phyloP scores from a whole-genome alignment of 129 eudicot genomes.

The Dittrichia graveolens region DNA sequence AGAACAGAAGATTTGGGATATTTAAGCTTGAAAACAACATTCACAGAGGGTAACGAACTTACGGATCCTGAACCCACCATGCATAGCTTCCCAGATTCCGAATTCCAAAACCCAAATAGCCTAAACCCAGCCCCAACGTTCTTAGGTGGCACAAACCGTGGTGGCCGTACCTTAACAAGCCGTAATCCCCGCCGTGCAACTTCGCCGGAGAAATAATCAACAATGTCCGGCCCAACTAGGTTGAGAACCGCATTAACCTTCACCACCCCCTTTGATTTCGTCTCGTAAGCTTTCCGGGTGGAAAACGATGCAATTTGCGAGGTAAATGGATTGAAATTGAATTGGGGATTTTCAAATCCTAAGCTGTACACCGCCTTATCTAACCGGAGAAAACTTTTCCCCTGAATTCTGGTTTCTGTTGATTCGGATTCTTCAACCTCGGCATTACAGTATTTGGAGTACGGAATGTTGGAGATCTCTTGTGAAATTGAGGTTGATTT shows the following conservation, averaged over 20 bases:
- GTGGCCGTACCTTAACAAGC: conserved; percentile 55
- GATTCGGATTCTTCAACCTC: conserved; percentile 40
- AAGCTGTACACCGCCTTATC: conserved; percentile 36
- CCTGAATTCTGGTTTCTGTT: conserved; percentile 18
- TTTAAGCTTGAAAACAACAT: conserved; percentile 72
- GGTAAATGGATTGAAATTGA: conserved; percentile 27
- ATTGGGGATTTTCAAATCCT: conserved; percentile 42
- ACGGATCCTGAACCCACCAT: conserved; percentile 74
- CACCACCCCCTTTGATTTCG: conserved; percentile 33
- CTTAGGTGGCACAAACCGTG: conserved; percentile 38
- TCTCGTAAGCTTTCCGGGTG: conserved; percentile 35
- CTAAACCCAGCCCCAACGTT: conserved; percentile 39
- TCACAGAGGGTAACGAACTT: conserved; percentile 30
- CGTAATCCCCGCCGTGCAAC: conserved; percentile 49
- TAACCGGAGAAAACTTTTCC: conserved; percentile 27
- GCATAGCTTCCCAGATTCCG: conserved; percentile 57
- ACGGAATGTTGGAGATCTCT: conserved; percentile 33
- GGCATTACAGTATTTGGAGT: conserved; percentile 50
- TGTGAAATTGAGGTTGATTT: conserved; percentile 35
- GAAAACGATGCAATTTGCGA: conserved; percentile 37
- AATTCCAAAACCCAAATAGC: conserved; percentile 64
- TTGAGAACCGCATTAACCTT: conserved; percentile 25
- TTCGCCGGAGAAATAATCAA: conserved; percentile 27
- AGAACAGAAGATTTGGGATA: conserved; percentile 58
- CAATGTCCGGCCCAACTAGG: conserved; percentile 15